A percentile compares a stretch with the other conserved stretches of the same genome.
These are phyloP conservation scores for Nowakowskiella sp. DNA, from an alignment of 192 early-diverging fungal species.

Conservation along the genomic window DNA sequence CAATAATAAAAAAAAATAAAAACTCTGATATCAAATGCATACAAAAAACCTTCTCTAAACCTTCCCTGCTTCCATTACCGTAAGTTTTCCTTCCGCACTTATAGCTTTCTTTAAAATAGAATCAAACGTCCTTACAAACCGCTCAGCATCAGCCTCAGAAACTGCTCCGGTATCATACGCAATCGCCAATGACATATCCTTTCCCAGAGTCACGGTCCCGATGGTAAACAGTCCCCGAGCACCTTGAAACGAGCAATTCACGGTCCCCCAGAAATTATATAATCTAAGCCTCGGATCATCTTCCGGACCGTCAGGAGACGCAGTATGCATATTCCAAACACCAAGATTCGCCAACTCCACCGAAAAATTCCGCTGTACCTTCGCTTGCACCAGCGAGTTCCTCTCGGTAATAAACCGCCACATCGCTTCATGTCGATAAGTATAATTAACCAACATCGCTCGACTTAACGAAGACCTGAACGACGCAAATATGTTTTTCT, in stretches of 20 bases:
- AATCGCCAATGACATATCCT: background rate
- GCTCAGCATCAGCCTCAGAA: background rate
- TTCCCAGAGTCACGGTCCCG: background rate
- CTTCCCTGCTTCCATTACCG: background rate
- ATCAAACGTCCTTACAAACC: background rate
- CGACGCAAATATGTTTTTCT: background rate
- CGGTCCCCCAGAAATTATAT: background rate
- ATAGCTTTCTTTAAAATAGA: background rate
- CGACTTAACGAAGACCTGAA: background rate
- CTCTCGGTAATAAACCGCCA: background rate
- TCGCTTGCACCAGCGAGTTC: background rate
- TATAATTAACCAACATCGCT: background rate
- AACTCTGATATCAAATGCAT: no score
- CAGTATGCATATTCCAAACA: background rate
- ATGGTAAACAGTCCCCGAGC: background rate
- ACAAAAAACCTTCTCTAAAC: no score
- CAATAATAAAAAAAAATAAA: no score
- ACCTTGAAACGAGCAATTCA: background rate
- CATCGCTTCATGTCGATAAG: background rate
- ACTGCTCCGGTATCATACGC: background rate
- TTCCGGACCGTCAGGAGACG: background rate
- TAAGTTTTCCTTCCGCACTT: background rate
- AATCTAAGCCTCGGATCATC: background rate
- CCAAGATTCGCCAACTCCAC: background rate
- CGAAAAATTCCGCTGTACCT: background rate